phyloP scores from a whole-genome alignment of 1,139 yeast genomes.

The Lodderomyces jiufengensis region DNA sequence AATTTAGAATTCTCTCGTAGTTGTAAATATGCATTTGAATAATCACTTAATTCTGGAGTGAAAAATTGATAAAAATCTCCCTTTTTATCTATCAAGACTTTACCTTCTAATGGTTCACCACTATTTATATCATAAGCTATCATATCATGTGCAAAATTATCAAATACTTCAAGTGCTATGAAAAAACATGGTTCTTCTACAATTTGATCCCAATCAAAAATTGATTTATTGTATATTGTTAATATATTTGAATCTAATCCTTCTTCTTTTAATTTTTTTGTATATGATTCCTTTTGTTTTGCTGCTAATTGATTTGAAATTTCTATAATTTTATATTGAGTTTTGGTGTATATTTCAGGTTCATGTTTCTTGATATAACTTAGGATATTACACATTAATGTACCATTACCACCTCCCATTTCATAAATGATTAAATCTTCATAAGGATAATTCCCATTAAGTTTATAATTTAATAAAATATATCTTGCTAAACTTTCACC shows the following conservation, averaged over 20 bases:
- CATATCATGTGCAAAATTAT: slow-evolving; percentile 80
- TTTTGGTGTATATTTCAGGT: slow-evolving; percentile 68
- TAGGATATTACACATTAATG: slow-evolving; percentile 75
- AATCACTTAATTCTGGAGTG: slow-evolving; percentile 63
- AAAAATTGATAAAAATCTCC: slow-evolving; percentile 79
- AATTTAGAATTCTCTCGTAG: slow-evolving; percentile 48
- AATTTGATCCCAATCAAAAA: slow-evolving; percentile 66
- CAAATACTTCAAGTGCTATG: slow-evolving; percentile 80
- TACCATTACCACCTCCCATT: slow-evolving; percentile 91
- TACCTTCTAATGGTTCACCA: slow-evolving; percentile 71
- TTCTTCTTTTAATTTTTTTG: slow-evolving; percentile 30
- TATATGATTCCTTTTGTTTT: slow-evolving; percentile 50
- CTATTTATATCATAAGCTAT: slow-evolving; percentile 70
- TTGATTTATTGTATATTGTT: slow-evolving; percentile 66
- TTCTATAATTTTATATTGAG: slow-evolving; percentile 73
- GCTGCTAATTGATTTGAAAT: slow-evolving; percentile 66
- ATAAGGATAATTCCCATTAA: slow-evolving; percentile 57
- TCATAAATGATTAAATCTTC: slow-evolving; percentile 72
- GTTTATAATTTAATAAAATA: slow-evolving; percentile 63
- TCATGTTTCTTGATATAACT: slow-evolving; percentile 59
- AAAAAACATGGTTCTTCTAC: slow-evolving; percentile 75
- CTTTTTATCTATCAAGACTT: slow-evolving; percentile 67
- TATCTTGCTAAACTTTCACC: slow-evolving; percentile 83
- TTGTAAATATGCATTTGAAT: slow-evolving; percentile 52
- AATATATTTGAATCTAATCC: slow-evolving; percentile 50